phyloP scores from a whole-genome alignment of 768 basidiomycete species.

The Collybiopsis luxurians region DNA sequence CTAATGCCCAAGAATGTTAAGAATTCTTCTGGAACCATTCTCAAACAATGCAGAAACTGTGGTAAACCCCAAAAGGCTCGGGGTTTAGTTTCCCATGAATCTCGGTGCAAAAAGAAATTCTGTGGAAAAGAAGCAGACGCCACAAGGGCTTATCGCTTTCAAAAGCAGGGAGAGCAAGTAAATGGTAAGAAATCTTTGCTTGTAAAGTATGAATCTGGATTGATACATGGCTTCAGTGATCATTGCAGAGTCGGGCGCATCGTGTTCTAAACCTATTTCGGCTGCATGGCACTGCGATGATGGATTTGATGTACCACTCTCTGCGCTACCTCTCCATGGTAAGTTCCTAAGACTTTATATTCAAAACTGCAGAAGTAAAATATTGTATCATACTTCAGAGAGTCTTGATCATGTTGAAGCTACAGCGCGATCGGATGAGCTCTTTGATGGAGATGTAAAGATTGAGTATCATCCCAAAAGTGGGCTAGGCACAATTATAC shows the following conservation, averaged over 20 bases:
- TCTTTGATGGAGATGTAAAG: slow-evolving; percentile 19
- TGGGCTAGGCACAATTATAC: slow-evolving; percentile 4
- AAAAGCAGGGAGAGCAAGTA: background rate
- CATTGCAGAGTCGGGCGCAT: too few relatives aligned
- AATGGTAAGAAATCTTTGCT: background rate
- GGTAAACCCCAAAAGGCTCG: background rate
- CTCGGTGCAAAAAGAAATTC: background rate
- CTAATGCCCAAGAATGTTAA: background rate
- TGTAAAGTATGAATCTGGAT: background rate
- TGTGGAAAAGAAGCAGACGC: background rate
- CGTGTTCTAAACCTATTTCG: too few relatives aligned
- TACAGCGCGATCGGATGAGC: background rate
- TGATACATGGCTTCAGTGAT: too few relatives aligned
- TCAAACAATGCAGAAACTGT: background rate
- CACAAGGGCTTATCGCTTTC: background rate
- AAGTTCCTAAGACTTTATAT: background rate
- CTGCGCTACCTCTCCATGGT: background rate
- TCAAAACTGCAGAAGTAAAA: too few relatives aligned
- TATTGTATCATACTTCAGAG: background rate
- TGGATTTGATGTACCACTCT: too few relatives aligned
- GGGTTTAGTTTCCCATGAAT: background rate
- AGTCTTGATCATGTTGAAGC: background rate
- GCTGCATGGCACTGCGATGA: too few relatives aligned
- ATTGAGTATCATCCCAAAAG: slow-evolving; percentile 23
- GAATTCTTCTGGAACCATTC: background rate